These are phyloP conservation scores for Stemphylium lycopersici DNA, from an alignment of 2,329 filamentous ascomycete species.

Conservation along the genomic window DNA sequence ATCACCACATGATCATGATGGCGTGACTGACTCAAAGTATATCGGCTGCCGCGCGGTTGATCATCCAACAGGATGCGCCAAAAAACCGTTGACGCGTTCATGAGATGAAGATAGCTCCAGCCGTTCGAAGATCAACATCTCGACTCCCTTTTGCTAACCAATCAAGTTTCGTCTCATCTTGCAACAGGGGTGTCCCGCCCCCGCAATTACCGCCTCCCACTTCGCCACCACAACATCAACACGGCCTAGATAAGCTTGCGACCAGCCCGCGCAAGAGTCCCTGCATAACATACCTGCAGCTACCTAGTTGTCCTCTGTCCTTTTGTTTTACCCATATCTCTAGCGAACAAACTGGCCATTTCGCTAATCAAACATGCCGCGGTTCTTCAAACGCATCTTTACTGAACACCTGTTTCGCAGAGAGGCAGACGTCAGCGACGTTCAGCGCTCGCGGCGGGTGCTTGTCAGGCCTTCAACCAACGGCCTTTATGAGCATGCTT, in stretches of 20 bases:
- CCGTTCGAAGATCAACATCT: slow-evolving; percentile 8
- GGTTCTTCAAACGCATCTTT: slow-evolving; percentile 31
- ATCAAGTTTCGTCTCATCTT: neutral
- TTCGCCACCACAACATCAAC: slow-evolving; percentile 11
- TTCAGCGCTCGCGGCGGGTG: slow-evolving; percentile 31
- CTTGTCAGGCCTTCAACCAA: slow-evolving; percentile 20
- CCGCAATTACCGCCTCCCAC: slow-evolving; percentile 11
- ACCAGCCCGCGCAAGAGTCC: neutral
- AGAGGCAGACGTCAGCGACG: slow-evolving; percentile 19
- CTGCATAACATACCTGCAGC: slow-evolving; percentile 4
- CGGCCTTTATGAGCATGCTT: slow-evolving; percentile 13
- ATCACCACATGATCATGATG: too few relatives aligned
- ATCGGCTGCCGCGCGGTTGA: too few relatives aligned
- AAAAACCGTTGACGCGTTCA: slow-evolving; percentile 7
- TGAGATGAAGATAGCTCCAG: neutral
- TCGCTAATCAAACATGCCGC: slow-evolving; percentile 19
- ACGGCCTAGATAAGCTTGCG: slow-evolving; percentile 5
- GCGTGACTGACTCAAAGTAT: too few relatives aligned
- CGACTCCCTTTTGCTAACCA: neutral
- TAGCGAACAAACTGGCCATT: neutral
- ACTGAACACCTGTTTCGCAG: slow-evolving; percentile 27
- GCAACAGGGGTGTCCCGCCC: slow-evolving; percentile 1
- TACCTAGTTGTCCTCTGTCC: neutral
- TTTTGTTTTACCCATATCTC: too few relatives aligned
- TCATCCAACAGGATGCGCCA: too few relatives aligned